These are phyloP conservation scores for Globisporangium ultimum DNA, from an alignment of 352 stramenopile species.

Conservation along the genomic window DNA sequence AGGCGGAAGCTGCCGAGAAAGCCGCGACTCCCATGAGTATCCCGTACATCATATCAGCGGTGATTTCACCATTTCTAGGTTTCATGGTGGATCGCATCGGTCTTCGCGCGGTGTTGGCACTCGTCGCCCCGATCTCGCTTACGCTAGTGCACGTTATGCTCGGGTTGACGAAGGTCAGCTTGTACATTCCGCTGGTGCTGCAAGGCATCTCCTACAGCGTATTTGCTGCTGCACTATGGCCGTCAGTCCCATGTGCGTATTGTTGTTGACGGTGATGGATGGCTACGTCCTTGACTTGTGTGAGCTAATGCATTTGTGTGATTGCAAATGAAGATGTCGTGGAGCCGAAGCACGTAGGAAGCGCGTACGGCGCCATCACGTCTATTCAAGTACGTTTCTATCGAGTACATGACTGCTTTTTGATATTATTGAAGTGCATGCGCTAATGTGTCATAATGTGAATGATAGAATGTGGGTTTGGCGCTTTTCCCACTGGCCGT, in stretches of 20 bases:
- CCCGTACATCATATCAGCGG: constrained; percentile 91
- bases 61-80: constrained; percentile 89
- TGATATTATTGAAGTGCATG: constrained; percentile 1
- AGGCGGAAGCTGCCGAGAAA: constrained; percentile 57
- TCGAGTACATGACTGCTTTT: background rate
- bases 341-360: constrained; percentile 82
- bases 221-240: constrained; percentile 91
- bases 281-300: background rate
- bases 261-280: background rate
- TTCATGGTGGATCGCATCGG: constrained; percentile 91
- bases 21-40: constrained; percentile 89
- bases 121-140: constrained; percentile 77
- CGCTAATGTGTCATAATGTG: constrained; percentile 3
- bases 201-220: constrained; percentile 92
- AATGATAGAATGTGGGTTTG: constrained; percentile 71
- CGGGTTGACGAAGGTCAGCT: constrained; percentile 59
- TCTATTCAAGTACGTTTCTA: constrained; percentile 76
- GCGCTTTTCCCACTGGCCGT: constrained; percentile 74
- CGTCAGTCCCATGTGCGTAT: constrained; percentile 75
- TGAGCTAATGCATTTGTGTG: background rate
- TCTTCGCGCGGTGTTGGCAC: constrained; percentile 75
- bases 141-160: constrained; percentile 89
- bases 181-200: constrained; percentile 85
- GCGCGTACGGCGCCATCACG: constrained; percentile 91
- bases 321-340: constrained; percentile 63